Conservation (phyloP, 495 filamentous ascomycete species). For the Arthonia radiata region DNA sequence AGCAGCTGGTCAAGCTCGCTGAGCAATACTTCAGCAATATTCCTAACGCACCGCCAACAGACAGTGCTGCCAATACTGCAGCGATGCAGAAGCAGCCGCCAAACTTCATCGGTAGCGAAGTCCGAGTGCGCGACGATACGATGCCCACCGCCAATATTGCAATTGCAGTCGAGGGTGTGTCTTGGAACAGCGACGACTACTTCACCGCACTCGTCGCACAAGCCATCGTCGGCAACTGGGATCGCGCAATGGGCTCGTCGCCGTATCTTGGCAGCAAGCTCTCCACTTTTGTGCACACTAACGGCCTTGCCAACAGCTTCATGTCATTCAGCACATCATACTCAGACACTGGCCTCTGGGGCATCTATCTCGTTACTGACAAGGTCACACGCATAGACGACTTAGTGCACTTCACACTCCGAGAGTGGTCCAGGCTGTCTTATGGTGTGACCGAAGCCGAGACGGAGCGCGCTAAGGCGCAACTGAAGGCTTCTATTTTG, state of each 20-base stretch:
- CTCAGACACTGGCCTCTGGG: constrained; percentile 97
- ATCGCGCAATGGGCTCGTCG: constrained; percentile 92
- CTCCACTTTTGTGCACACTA: constrained; percentile 71
- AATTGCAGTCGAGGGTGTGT: constrained; percentile 95
- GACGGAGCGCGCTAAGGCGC: constrained; percentile 93
- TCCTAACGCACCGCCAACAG: constrained; percentile 41
- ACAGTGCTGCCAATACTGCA: constrained; percentile 34
- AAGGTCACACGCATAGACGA: constrained; percentile 72
- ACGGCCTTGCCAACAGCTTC: constrained; percentile 93
- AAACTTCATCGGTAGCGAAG: constrained; percentile 88
- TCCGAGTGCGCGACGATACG: constrained; percentile 85
- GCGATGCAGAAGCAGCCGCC: constrained; percentile 61
- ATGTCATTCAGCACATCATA: constrained; percentile 99
- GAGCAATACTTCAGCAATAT: constrained; percentile 83
- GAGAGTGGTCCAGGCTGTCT: constrained; percentile 88
- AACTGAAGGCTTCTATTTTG: constrained; percentile 94
- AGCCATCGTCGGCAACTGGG: constrained; percentile 98
- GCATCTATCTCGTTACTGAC: constrained; percentile 94
- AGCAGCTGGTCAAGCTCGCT: constrained; percentile 79
- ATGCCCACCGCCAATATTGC: constrained; percentile 92
- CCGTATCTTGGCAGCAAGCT: constrained; percentile 94
- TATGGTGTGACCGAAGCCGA: constrained; percentile 68
- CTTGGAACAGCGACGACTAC: constrained; percentile 98
- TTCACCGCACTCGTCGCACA: constrained; percentile 89
- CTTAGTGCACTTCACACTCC: constrained; percentile 89